phyloP scores from a whole-genome alignment of 129 eudicot genomes.

The Centella asiatica region DNA sequence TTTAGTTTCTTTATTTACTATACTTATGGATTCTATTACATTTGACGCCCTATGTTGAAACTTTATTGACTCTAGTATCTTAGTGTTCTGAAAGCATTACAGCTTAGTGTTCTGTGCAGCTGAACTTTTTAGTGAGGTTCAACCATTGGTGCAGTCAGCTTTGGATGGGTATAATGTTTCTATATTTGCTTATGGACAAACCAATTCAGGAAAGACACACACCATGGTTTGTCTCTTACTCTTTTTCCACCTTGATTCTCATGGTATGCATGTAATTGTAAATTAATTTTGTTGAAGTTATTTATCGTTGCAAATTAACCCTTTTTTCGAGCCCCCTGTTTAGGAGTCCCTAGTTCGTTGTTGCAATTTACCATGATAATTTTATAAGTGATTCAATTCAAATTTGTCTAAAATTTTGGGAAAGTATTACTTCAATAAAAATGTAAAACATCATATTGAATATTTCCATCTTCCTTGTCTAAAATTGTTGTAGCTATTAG shows the following conservation, averaged over 20 bases:
- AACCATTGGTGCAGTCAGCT: conserved; percentile 99
- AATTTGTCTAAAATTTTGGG: background rate
- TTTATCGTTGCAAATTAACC: background rate
- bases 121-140: conserved; percentile 89
- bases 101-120: conserved; percentile 51
- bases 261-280: background rate
- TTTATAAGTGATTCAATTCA: background rate
- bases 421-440: background rate
- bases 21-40: background rate
- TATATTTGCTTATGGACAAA: conserved; percentile 87
- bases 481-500: background rate
- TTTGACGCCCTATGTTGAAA: conserved; percentile 4
- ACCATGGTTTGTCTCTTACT: conserved; percentile 65
- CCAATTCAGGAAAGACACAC: conserved; percentile 82
- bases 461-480: background rate
- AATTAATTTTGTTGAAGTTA: background rate
- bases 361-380: background rate
- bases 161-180: conserved; percentile 97
- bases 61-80: background rate
- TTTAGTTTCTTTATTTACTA: background rate
- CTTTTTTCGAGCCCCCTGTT: background rate
- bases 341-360: background rate
- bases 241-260: conserved; percentile 5
- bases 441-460: background rate
- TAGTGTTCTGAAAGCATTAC: conserved; percentile 10